Base-by-base conservation (phyloP, 352 stramenopile genomes). In the Pelagophyceae sp. region DNA sequence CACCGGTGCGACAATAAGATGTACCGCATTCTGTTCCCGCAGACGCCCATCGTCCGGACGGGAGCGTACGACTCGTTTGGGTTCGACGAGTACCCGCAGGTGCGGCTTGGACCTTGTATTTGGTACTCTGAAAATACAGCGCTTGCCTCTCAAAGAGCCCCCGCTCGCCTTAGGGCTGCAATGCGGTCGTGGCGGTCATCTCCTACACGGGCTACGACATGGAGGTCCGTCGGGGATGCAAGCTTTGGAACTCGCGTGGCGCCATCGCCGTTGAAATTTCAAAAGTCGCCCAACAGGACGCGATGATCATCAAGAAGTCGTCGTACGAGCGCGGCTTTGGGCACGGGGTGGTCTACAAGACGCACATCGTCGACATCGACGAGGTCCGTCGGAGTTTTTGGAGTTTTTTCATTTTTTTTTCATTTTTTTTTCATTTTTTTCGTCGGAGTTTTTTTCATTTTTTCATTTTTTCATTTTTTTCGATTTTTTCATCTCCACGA, bases 301-400 rank as follows among this genome's bases (percentile, higher is more conserved):
- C 95, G 72, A 99, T 99, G 94, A 99, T 99, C 85, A 85, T 99
- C 27, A 99, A 99, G 88, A 99, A 99, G 87, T 93, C 90, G 38
- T 94, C 93, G 17, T 99, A 97, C 81, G 96, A 99, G 80, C 89
- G 96, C 72, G 96, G 96, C 54, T 99, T 99, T 87, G 96, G 82
- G 63, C 95, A 99, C 83, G 95, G 93, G 17, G 96, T 89, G 33
- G 95, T 99, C 72, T 99, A 99, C 88, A 99, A 99, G 84, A 98
- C 97, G 51, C 90, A 98, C 38, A 90, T 90, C 64, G 88, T 99
- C 19, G 94, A 98, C 79, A 79, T 97, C 25, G 77, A 81, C 40
- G 88, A n/a, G n/a, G n/a, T n/a, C n/a, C n/a, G n/a, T n/a, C n/a
- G n/a, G n/a, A n/a, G n/a, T n/a, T n/a, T n/a, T n/a, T n/a, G n/a